Conservation (phyloP, 192 early-diverging fungal genomes). For the Lobosporangium transversale region DNA sequence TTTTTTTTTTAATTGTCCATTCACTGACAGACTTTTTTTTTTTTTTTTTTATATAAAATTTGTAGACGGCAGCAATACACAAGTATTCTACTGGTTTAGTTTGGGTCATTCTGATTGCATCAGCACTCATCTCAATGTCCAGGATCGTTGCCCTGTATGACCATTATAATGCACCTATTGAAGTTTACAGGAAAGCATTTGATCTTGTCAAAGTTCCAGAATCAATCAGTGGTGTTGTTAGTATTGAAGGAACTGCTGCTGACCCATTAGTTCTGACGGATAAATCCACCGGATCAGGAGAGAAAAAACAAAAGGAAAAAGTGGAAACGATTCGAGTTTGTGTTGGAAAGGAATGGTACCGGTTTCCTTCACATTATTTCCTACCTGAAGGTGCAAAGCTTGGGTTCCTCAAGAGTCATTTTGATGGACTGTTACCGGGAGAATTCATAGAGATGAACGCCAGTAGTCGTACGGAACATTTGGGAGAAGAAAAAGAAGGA, state of each 20-base stretch:
- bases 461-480: slow-evolving; percentile 41
- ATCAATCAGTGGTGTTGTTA: too few species aligned
- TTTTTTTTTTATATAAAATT: too few species aligned
- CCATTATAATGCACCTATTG: slow-evolving; percentile 82
- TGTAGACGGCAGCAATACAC: slow-evolving; percentile 40
- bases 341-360: slow-evolving; percentile 94
- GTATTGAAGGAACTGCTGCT: slow-evolving; percentile 26
- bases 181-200: slow-evolving; percentile 64
- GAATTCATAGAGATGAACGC: slow-evolving; percentile 68
- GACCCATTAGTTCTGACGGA: neutral
- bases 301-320: too few species aligned
- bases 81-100: slow-evolving; percentile 42
- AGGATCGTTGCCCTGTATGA: slow-evolving; percentile 73
- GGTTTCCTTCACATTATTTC: slow-evolving; percentile 94
- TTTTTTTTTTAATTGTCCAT: too few species aligned
- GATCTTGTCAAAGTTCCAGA: slow-evolving; percentile 31
- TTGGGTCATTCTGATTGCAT: slow-evolving; percentile 56
- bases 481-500: slow-evolving; percentile 12
- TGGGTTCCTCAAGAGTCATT: slow-evolving; percentile 74
- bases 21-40: too few species aligned
- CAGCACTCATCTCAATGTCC: slow-evolving; percentile 67
- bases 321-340: slow-evolving; percentile 71
- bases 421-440: slow-evolving; percentile 85
- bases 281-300: neutral
- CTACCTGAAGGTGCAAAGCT: slow-evolving; percentile 78